Evolutionary conservation across 129 eudicot genomes (phyloP).

Genomic region (Sambucus nigra): DNA sequence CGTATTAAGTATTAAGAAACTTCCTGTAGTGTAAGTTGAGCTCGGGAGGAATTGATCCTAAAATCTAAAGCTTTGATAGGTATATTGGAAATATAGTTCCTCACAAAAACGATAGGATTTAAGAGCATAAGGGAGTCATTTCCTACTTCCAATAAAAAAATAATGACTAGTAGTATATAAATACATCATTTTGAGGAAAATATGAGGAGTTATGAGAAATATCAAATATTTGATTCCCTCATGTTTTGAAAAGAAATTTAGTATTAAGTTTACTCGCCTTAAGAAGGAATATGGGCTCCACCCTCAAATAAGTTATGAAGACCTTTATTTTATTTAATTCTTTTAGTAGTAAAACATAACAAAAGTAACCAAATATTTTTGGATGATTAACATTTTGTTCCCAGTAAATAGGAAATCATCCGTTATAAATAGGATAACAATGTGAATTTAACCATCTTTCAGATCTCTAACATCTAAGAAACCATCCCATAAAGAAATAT

Average conservation of each 20-base stretch:
- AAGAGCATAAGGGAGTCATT: too few relatives aligned
- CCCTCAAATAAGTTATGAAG: too few relatives aligned
- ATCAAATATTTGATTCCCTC: too few relatives aligned
- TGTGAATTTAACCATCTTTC: neutral
- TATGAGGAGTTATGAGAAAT: too few relatives aligned
- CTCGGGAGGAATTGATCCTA: neutral
- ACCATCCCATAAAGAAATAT: neutral
- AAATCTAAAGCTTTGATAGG: neutral
- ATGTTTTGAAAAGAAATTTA: too few relatives aligned
- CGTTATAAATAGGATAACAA: neutral
- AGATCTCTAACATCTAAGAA: neutral
- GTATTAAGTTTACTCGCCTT: too few relatives aligned
- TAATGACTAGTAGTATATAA: too few relatives aligned
- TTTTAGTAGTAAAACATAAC: too few relatives aligned
- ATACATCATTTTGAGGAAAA: too few relatives aligned
- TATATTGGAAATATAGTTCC: neutral
- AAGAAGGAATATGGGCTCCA: too few relatives aligned
- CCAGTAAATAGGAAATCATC: neutral
- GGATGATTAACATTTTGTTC: neutral
- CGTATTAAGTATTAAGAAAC: neutral
- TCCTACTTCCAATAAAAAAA: too few relatives aligned
- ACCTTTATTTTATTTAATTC: too few relatives aligned
- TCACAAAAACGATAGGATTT: neutral
- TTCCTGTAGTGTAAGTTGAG: neutral
- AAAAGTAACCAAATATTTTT: neutral